phyloP scores from a whole-genome alignment of 2,329 filamentous ascomycete genomes.

The Stachybotrys chlorohalonatus region DNA sequence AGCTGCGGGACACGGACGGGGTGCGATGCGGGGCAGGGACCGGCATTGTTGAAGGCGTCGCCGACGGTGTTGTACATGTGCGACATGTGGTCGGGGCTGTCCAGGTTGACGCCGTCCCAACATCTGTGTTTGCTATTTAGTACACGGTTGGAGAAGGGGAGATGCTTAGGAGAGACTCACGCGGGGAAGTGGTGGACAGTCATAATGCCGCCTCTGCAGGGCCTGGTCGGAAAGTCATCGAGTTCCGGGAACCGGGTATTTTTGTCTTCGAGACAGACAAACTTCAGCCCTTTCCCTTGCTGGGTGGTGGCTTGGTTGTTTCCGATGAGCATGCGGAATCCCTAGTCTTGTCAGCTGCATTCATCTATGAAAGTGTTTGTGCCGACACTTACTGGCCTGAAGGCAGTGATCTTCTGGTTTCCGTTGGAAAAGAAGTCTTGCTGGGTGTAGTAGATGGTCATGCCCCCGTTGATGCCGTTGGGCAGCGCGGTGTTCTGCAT shows the following conservation, averaged over 20 bases:
- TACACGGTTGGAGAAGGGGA: background rate
- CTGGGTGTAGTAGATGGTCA: slow-evolving; percentile 1
- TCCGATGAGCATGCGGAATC: background rate
- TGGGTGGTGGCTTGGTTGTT: background rate
- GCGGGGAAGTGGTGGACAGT: slow-evolving; percentile 1
- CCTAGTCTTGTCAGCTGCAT: background rate
- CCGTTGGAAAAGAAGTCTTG: slow-evolving; percentile 1
- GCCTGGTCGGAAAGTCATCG: background rate
- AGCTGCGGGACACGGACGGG: slow-evolving; percentile 31
- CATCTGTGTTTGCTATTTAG: background rate
- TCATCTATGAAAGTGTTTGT: background rate
- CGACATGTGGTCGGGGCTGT: slow-evolving; percentile 1
- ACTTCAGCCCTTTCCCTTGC: background rate
- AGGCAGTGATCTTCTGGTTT: slow-evolving; percentile 1
- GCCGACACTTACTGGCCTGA: background rate
- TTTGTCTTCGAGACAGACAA: background rate
- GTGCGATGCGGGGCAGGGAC: slow-evolving; percentile 17
- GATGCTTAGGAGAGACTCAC: background rate
- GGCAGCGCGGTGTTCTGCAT: slow-evolving; percentile 4
- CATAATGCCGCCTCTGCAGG: background rate
- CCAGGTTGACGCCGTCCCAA: background rate
- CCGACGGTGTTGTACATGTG: slow-evolving; percentile 1
- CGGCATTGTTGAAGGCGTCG: slow-evolving; percentile 1
- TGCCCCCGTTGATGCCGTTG: background rate
- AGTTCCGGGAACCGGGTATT: background rate